These are phyloP conservation scores for Serendipita indica DNA, from an alignment of 768 basidiomycete species.

Conservation along the genomic window DNA sequence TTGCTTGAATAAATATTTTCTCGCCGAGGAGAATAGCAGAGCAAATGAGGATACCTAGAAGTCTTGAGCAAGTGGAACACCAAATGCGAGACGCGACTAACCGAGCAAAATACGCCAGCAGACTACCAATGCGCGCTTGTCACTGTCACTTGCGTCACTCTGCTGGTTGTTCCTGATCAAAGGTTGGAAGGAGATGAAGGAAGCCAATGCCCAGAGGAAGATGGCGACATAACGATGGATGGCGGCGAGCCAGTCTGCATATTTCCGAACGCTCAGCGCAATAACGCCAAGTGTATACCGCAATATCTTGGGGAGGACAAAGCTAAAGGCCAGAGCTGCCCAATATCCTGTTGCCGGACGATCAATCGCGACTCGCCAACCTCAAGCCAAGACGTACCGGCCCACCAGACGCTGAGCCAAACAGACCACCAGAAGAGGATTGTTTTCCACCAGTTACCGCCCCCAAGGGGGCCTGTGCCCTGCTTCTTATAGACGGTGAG, in stretches of 20 bases:
- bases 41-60: conserved; percentile 59
- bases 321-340: conserved; percentile 47
- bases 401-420: conserved; percentile 72
- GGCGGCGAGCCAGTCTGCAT: conserved; percentile 63
- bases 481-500: conserved; percentile 38
- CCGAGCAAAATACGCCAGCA: conserved; percentile 10
- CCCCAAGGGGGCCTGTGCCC: conserved; percentile 26
- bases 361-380: neutral
- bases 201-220: conserved; percentile 44
- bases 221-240: conserved; percentile 58
- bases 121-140: neutral
- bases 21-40: conserved; percentile 57
- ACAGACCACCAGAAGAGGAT: conserved; percentile 62
- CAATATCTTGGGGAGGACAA: conserved; percentile 37
- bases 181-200: conserved; percentile 54
- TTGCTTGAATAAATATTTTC: conserved; percentile 78
- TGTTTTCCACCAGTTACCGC: conserved; percentile 2
- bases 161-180: conserved; percentile 37
- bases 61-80: conserved; percentile 27
- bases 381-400: conserved; percentile 28
- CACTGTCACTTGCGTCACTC: neutral
- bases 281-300: conserved; percentile 57
- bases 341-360: conserved; percentile 50
- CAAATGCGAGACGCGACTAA: conserved; percentile 29
- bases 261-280: conserved; percentile 52